Evolutionary conservation across 352 stramenopile species (phyloP).

Genomic region (Phytophthora colocasiae): DNA sequence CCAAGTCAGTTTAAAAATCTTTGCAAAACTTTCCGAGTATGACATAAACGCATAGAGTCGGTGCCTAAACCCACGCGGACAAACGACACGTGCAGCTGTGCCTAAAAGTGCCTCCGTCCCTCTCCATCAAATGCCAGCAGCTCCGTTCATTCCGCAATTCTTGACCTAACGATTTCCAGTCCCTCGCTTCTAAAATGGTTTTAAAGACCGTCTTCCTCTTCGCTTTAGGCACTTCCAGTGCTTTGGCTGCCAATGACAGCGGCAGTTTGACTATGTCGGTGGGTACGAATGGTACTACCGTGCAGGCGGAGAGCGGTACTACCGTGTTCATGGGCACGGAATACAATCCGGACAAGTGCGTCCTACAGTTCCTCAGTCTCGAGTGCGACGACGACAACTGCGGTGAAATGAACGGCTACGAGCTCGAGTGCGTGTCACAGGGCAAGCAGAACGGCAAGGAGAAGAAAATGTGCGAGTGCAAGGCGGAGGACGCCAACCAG

Average conservation of each 20-base stretch:
- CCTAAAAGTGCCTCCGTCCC: slow-evolving; percentile 13
- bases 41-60: slow-evolving; percentile 6
- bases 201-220: slow-evolving; percentile 25
- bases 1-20: not conserved
- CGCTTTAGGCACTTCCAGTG: slow-evolving; percentile 9
- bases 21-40: slow-evolving; percentile 8
- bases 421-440: slow-evolving; percentile 68
- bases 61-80: slow-evolving; percentile 3
- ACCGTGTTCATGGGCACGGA: slow-evolving; percentile 70
- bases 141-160: slow-evolving; percentile 29
- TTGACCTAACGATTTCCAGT: not conserved
- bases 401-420: slow-evolving; percentile 72
- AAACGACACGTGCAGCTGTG: slow-evolving; percentile 17
- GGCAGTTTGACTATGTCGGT: slow-evolving; percentile 60
- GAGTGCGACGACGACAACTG: slow-evolving; percentile 67
- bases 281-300: slow-evolving; percentile 62
- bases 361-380: slow-evolving; percentile 75
- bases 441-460: slow-evolving; percentile 67
- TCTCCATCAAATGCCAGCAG: slow-evolving; percentile 6
- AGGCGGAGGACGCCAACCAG: slow-evolving; percentile 38
- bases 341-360: slow-evolving; percentile 73
- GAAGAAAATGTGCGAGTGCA: slow-evolving; percentile 76
- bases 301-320: slow-evolving; percentile 53
- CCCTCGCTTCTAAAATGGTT: slow-evolving; percentile 7
- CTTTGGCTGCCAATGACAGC: slow-evolving; percentile 10